Base-by-base conservation (phyloP, 345 rosid genomes). In the Lepidium aucheri region DNA sequence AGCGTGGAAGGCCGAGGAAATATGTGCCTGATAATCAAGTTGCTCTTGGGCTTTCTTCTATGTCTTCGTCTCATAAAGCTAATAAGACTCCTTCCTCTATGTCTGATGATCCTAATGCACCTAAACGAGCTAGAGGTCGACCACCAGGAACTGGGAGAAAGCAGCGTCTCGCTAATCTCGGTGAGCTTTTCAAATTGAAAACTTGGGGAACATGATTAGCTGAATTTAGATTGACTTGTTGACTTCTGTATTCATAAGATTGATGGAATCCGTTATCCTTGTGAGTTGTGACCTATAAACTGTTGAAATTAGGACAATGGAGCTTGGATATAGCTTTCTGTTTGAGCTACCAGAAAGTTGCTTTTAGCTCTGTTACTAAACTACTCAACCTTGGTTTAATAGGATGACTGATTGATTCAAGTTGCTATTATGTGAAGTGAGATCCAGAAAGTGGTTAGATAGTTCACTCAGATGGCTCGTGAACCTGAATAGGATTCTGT, bases 141-240 rank as follows among this genome's bases (percentile, higher is more conserved):
- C 97, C 98, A 4, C 98, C 90, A 63, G 98, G 98, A 24, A 80
- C 79, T 58, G 97, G 98, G 63, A 81, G 97, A 85, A 93, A 93
- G 86, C 98, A 93, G 69, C 95, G 85, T 44, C 67, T 93, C 63
- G 91, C 97, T 41, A 71, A 73, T 66, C 82, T 86, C 20, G 96
- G 98, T 88, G 42, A 75, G 86, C 38, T 54, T 46, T 74, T 49
- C 15, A 49, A 49, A 49, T 22, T 6, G 12, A 8, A 4, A 49
- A 49, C 53, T 24, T 49, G 32, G 5, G 32, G 1, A 28, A 28
- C 1, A 5, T 28, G 0, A 28, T 28, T 0, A 28, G 32, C 32
- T 22, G 17, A 52, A 52, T 15, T 52, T 20, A 52, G 18, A 2
- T 14, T 35, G 58, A 20, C 22, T 18, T 20, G 40, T 16, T 8